Conservation (phyloP, 2,329 filamentous ascomycete species). For the Coniochaeta sp. region DNA sequence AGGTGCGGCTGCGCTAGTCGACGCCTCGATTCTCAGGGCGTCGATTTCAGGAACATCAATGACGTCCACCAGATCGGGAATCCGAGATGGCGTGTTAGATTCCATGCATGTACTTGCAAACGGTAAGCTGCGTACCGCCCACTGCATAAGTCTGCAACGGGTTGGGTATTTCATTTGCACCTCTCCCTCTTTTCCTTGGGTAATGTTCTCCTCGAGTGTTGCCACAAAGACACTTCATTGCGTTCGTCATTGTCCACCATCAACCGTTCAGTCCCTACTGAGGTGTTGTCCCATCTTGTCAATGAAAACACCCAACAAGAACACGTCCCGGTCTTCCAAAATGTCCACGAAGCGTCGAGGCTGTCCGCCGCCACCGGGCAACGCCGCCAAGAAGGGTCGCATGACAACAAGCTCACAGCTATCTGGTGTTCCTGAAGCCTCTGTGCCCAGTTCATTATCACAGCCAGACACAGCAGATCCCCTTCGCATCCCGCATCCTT, state of each 20-base stretch:
- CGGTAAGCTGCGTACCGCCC: background rate
- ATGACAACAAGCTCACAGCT: background rate
- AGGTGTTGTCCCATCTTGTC: background rate
- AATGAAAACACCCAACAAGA: background rate
- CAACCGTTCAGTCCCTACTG: background rate
- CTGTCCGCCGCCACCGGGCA: background rate
- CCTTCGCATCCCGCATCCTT: constrained; percentile 38
- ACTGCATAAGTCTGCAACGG: background rate
- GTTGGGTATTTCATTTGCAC: background rate
- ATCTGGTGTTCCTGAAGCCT: background rate
- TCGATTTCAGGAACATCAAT: constrained; percentile 11
- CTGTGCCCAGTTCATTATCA: background rate
- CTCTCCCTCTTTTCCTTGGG: background rate
- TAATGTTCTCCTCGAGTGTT: background rate
- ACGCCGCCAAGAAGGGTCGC: background rate
- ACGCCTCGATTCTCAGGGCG: constrained; percentile 8
- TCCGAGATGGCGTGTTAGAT: background rate
- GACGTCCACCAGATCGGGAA: constrained; percentile 13
- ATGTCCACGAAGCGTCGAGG: background rate
- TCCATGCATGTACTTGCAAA: background rate
- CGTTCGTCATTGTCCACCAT: background rate
- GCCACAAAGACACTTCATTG: background rate
- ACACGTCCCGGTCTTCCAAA: background rate
- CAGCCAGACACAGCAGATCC: constrained; percentile 20
- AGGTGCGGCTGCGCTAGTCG: constrained; percentile 8